Conservation (phyloP, 1,139 yeast genomes). For the Pichia inconspicua region DNA sequence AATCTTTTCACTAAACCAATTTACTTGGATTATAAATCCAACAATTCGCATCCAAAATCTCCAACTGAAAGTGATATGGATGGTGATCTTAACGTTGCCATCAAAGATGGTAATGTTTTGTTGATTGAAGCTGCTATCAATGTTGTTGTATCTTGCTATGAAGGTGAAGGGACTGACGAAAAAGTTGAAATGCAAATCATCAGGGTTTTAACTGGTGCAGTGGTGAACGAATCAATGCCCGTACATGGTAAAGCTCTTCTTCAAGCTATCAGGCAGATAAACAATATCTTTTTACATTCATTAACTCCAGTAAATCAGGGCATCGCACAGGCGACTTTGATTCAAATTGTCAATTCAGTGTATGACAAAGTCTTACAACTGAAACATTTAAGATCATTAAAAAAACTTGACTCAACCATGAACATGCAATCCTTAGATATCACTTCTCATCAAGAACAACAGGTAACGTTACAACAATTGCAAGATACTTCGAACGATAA, state of each 20-base stretch:
- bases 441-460: slow-evolving; percentile 8
- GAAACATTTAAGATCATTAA: slow-evolving; percentile 13
- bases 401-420: not conserved
- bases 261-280: slow-evolving; percentile 87
- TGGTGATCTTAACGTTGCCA: slow-evolving; percentile 30
- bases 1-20: slow-evolving; percentile 49
- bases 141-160: slow-evolving; percentile 77
- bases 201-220: slow-evolving; percentile 84
- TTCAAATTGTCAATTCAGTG: slow-evolving; percentile 81
- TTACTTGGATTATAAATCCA: slow-evolving; percentile 26
- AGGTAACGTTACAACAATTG: slow-evolving; percentile 39
- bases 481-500: slow-evolving; percentile 47
- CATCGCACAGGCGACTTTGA: slow-evolving; percentile 89
- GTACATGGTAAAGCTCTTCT: slow-evolving; percentile 87
- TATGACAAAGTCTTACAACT: slow-evolving; percentile 58
- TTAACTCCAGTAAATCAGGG: slow-evolving; percentile 79
- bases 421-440: not conserved
- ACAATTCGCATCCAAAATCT: slow-evolving; percentile 21
- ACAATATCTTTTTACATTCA: slow-evolving; percentile 83
- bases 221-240: slow-evolving; percentile 68
- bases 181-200: slow-evolving; percentile 86
- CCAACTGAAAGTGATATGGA: slow-evolving; percentile 29
- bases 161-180: slow-evolving; percentile 87
- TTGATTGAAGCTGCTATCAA: slow-evolving; percentile 80
- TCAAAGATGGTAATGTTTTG: slow-evolving; percentile 40